phyloP scores from a whole-genome alignment of 495 filamentous ascomycete species.

The Clohesyomyces aquaticus region DNA sequence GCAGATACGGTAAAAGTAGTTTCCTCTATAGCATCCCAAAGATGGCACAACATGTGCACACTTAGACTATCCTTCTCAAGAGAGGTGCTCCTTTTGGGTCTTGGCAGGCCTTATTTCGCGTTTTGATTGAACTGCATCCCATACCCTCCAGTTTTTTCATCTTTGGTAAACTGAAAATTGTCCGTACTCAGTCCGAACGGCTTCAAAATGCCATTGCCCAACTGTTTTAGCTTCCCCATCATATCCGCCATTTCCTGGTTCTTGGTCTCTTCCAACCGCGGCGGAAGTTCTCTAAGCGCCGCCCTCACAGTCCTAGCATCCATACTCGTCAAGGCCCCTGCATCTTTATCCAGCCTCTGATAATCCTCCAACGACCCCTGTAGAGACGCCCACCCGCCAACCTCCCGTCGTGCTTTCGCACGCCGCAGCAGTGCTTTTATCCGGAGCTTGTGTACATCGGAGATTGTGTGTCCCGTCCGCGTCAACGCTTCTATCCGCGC shows the following conservation, averaged over 20 bases:
- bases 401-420: conserved; percentile 71
- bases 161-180: conserved; percentile 90
- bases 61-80: too few species aligned
- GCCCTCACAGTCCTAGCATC: conserved; percentile 69
- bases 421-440: conserved; percentile 85
- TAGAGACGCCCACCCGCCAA: conserved; percentile 78
- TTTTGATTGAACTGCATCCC: conserved; percentile 78
- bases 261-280: conserved; percentile 70
- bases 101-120: too few species aligned
- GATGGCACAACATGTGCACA: too few species aligned
- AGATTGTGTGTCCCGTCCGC: conserved; percentile 48
- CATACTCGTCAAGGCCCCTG: conserved; percentile 57
- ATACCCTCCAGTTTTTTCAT: conserved; percentile 86
- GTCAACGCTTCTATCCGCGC: conserved; percentile 40
- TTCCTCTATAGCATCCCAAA: too few species aligned
- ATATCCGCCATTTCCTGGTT: conserved; percentile 90
- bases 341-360: conserved; percentile 41
- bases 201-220: conserved; percentile 89
- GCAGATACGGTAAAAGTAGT: too few species aligned
- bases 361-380: conserved; percentile 73
- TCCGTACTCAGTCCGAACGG: conserved; percentile 92
- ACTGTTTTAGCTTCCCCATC: conserved; percentile 93
- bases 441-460: conserved; percentile 75
- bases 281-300: conserved; percentile 66
- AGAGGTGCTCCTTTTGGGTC: too few species aligned